Conservation (phyloP, 2,329 filamentous ascomycete species). For the Fusarium sp. region DNA sequence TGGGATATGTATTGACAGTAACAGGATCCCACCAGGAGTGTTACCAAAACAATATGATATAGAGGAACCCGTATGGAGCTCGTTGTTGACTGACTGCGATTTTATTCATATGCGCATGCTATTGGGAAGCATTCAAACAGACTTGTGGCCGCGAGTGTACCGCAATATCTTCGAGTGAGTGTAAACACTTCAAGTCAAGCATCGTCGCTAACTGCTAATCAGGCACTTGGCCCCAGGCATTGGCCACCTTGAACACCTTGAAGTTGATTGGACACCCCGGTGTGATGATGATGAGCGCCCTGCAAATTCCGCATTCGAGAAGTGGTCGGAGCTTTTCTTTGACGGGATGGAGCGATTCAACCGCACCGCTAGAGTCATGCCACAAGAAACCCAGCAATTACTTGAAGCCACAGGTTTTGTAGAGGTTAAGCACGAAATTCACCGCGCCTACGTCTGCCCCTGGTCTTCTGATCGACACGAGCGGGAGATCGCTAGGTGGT, state of each 20-base stretch:
- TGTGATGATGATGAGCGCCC: conserved; percentile 74
- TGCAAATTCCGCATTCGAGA: conserved; percentile 65
- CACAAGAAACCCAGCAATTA: conserved; percentile 62
- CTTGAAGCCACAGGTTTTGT: conserved; percentile 80
- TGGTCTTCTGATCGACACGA: conserved; percentile 74
- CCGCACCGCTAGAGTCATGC: conserved; percentile 71
- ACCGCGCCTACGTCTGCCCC: conserved; percentile 77
- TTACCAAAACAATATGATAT: conserved; percentile 74
- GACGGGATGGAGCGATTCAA: conserved; percentile 74
- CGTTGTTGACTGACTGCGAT: conserved; percentile 70
- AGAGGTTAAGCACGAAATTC: conserved; percentile 77
- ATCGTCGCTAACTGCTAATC: conserved; percentile 19
- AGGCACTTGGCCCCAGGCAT: conserved; percentile 81
- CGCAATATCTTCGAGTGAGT: conserved; percentile 73
- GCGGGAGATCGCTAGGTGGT: conserved; percentile 81
- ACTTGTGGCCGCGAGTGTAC: conserved; percentile 78
- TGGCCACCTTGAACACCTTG: conserved; percentile 86
- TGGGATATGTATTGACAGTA: conserved; percentile 27
- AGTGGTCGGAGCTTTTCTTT: conserved; percentile 77
- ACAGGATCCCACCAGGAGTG: conserved; percentile 74
- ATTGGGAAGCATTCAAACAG: conserved; percentile 76
- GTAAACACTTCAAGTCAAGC: not conserved
- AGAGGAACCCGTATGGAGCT: conserved; percentile 74
- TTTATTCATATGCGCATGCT: conserved; percentile 86
- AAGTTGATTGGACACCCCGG: conserved; percentile 84